These are phyloP conservation scores for Quercus wislizeni DNA, from an alignment of 306 rosid genomes.

Conservation along the genomic window DNA sequence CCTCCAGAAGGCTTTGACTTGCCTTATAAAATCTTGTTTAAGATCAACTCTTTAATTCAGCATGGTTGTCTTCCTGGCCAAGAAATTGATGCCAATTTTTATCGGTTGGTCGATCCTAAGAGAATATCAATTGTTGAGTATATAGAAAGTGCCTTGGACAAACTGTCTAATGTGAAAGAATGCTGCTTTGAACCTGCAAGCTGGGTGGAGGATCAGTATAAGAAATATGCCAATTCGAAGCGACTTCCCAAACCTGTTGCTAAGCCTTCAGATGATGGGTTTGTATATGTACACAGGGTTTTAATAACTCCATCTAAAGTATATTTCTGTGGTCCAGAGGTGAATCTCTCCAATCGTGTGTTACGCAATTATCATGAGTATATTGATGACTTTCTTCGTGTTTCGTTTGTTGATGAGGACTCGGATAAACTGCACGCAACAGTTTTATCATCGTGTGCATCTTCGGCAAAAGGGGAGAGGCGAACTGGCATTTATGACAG, in stretches of 20 bases:
- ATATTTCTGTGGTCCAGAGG: conserved; percentile 66
- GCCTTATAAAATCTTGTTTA: conserved; percentile 59
- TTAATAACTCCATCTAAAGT: conserved; percentile 70
- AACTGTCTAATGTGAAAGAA: conserved; percentile 49
- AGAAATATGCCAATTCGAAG: conserved; percentile 22
- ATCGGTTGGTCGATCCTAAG: conserved; percentile 56
- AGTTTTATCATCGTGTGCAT: conserved; percentile 53
- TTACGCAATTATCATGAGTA: conserved; percentile 40
- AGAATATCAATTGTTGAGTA: conserved; percentile 12
- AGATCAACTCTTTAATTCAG: conserved; percentile 62
- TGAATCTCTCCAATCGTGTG: conserved; percentile 78
- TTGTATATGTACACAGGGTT: conserved; percentile 68
- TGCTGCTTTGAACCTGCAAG: conserved; percentile 59
- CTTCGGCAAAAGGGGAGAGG: conserved; percentile 20
- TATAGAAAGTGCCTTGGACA: conserved; percentile 58
- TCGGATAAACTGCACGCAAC: conserved; percentile 50
- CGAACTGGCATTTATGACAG: conserved; percentile 55
- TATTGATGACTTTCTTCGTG: conserved; percentile 62
- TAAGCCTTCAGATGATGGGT: conserved; percentile 53
- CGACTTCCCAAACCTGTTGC: conserved; percentile 38
- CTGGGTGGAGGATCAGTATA: conserved; percentile 57
- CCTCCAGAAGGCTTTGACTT: conserved; percentile 46
- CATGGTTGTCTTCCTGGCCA: conserved; percentile 63
- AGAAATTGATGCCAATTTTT: conserved; percentile 44
- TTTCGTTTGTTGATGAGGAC: conserved; percentile 87